Conservation (phyloP, 2,329 filamentous ascomycete genomes). For the Dothideomycetes sp. region DNA sequence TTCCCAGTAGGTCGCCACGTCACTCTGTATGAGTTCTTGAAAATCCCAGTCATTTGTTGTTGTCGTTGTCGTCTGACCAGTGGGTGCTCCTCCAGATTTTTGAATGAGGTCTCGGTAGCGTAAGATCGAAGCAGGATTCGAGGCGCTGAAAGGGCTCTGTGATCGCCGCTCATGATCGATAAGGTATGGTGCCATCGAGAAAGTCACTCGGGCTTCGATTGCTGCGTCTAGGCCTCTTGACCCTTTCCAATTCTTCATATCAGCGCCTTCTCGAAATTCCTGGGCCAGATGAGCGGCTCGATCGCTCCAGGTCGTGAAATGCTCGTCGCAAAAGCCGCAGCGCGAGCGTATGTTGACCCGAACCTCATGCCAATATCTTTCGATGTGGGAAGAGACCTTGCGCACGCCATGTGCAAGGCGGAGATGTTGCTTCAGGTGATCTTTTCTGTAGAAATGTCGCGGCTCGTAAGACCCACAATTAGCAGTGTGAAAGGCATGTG, state of each 20-base stretch:
- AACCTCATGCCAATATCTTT: conserved; percentile 44
- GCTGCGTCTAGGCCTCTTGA: conserved; percentile 40
- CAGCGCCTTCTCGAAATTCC: conserved; percentile 42
- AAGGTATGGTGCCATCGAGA: conserved; percentile 41
- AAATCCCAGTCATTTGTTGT: not conserved
- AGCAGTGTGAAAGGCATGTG: no score
- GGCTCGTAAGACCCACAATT: conserved; percentile 60
- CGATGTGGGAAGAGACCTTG: conserved; percentile 42
- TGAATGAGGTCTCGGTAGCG: conserved; percentile 2
- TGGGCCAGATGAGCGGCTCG: conserved; percentile 42
- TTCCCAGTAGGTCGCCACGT: conserved; percentile 29
- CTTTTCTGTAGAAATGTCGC: conserved; percentile 52
- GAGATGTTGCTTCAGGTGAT: conserved; percentile 51
- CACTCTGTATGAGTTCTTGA: not conserved
- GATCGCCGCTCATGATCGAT: conserved; percentile 36
- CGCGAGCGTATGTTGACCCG: conserved; percentile 43
- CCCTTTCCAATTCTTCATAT: conserved; percentile 45
- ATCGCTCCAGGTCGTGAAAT: conserved; percentile 39
- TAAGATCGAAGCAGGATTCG: conserved; percentile 2
- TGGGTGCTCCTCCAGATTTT: not conserved
- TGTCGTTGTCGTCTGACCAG: not conserved
- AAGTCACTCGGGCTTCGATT: conserved; percentile 36
- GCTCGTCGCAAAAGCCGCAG: conserved; percentile 42
- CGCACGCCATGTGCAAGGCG: conserved; percentile 49
- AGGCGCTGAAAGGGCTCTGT: conserved; percentile 35